phyloP scores from a whole-genome alignment of 345 rosid species.

The Linum tenue region DNA sequence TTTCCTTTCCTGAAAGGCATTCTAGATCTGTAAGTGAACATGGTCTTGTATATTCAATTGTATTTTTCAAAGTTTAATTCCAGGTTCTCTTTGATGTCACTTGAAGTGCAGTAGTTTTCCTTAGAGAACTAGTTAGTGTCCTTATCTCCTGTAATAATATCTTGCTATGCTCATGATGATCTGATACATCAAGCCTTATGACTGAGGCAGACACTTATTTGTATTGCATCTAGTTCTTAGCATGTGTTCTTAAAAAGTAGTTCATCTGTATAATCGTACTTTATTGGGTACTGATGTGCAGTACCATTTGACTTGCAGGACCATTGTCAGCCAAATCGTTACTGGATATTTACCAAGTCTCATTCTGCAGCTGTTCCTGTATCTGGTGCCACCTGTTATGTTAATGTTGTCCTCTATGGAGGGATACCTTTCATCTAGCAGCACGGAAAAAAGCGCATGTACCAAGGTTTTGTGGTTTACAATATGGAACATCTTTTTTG shows the following conservation, averaged over 20 bases:
- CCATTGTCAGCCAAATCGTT: slow-evolving; percentile 55
- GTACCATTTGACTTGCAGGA: slow-evolving; percentile 39
- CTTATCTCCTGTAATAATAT: background rate
- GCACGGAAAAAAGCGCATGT: slow-evolving; percentile 68
- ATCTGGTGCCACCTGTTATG: slow-evolving; percentile 63
- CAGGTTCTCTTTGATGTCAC: background rate
- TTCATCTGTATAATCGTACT: background rate
- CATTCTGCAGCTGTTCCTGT: slow-evolving; percentile 52
- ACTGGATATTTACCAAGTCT: slow-evolving; percentile 95
- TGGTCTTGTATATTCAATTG: slow-evolving; percentile 4
- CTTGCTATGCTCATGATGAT: background rate
- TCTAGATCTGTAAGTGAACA: slow-evolving; percentile 53
- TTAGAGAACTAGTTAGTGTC: background rate
- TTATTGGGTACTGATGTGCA: slow-evolving; percentile 8
- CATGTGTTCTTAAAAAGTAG: background rate
- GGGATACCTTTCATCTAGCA: slow-evolving; percentile 67
- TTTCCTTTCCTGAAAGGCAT: slow-evolving; percentile 66
- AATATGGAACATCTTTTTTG: slow-evolving; percentile 82
- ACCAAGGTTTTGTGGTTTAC: slow-evolving; percentile 60
- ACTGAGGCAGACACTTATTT: background rate
- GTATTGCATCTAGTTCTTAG: background rate
- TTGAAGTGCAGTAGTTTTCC: background rate
- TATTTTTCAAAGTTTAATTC: background rate
- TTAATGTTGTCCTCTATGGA: slow-evolving; percentile 60
- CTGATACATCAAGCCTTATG: too few species aligned